A percentile compares a stretch with the other conserved stretches of the same genome.
Evolutionary conservation across 305 asterid species (phyloP).

Genomic region (Fraxinus floribunda): DNA sequence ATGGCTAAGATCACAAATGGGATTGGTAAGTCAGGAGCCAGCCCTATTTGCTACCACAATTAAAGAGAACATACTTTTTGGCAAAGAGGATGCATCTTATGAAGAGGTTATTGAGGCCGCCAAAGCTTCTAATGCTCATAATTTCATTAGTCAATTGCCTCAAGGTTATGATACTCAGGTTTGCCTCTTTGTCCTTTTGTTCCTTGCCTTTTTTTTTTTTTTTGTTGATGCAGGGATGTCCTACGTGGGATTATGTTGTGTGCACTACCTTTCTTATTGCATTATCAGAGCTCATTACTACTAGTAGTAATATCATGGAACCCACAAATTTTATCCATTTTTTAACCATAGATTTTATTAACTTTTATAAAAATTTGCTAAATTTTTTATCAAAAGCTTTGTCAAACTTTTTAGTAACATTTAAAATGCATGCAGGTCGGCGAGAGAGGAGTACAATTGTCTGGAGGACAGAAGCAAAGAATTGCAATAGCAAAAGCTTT

Average conservation of each 20-base stretch:
- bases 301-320: background rate
- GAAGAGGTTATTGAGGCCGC: constrained; percentile 83
- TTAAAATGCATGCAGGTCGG: constrained; percentile 62
- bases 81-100: constrained; percentile 77
- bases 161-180: constrained; percentile 96
- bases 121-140: constrained; percentile 91
- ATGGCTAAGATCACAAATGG: constrained; percentile 98
- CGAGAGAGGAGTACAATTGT: constrained; percentile 89
- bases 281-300: background rate
- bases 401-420: background rate
- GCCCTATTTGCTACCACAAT: constrained; percentile 86
- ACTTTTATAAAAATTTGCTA: background rate
- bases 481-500: constrained; percentile 93
- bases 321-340: background rate
- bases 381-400: background rate
- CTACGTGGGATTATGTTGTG: background rate
- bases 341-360: too few species aligned
- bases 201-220: background rate
- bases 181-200: background rate
- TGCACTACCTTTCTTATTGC: background rate
- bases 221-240: background rate
- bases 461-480: constrained; percentile 96
- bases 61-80: constrained; percentile 82
- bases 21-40: constrained; percentile 95
- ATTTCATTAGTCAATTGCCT: constrained; percentile 79